phyloP scores from a whole-genome alignment of 2,329 filamentous ascomycete genomes.

The Apiospora kogelbergensis region DNA sequence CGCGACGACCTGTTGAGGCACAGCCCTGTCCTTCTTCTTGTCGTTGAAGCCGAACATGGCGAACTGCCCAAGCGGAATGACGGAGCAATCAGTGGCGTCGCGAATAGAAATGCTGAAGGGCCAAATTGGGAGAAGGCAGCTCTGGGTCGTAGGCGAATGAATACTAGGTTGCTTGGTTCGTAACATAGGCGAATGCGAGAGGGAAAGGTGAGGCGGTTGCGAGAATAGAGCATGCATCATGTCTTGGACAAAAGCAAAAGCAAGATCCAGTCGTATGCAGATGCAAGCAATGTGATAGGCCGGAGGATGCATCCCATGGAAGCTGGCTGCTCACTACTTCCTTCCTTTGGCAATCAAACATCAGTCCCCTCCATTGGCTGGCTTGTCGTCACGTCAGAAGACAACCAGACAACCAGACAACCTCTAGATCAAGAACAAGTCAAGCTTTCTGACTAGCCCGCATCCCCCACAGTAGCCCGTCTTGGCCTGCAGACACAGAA shows the following conservation, averaged over 20 bases:
- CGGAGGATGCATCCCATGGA: too few species aligned
- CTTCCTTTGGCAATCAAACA: neutral
- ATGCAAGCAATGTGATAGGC: neutral
- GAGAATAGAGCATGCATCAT: neutral
- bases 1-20: neutral
- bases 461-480: too few species aligned
- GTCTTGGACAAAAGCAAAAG: neutral
- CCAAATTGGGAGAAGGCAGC: neutral
- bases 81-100: neutral
- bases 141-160: neutral
- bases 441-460: too few species aligned
- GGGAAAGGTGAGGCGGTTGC: neutral
- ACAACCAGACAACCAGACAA: neutral
- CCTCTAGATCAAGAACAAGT: too few species aligned
- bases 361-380: neutral
- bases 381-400: neutral
- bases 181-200: neutral
- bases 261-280: neutral
- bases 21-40: neutral
- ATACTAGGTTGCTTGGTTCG: neutral
- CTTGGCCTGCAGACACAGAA: too few species aligned
- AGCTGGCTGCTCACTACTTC: neutral
- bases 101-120: neutral
- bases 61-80: neutral
- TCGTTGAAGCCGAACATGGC: neutral